Evolutionary conservation across 2,329 filamentous ascomycete genomes (phyloP), one percentile per base, ranked within the genome.

Genomic region (Aspergillus sp.): DNA sequence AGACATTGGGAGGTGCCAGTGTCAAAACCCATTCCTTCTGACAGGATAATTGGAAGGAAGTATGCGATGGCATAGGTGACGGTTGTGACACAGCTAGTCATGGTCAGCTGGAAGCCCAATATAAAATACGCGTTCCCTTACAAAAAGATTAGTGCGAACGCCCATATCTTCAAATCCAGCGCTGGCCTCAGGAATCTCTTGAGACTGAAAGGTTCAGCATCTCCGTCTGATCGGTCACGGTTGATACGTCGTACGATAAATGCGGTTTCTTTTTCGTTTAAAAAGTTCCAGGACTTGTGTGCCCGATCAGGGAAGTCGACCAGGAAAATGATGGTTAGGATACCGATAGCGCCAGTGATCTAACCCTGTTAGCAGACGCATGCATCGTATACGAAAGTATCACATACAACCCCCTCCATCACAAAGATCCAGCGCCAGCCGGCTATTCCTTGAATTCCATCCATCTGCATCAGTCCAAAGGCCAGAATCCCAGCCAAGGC

Each of bases 41-140:
- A 68, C 6, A 96, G 83, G 66, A 95, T 90, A 66, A 93, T 84
- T 12, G 90, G 90, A 4, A 93, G 75, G 68, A 93, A 93, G 72
- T 89, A 93, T 1, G 89, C 88, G 6, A 95, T 82, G 0, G 90
- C 86, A 70, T 95, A 93, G 5, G 83, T 82, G 3, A 83, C 83
- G n/a, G 89, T 90, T 1, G 90, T 91, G 2, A 84, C 84, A 73
- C 84, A 67, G 41, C 66, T 68, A 39, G 3, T 37, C 7, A 31
- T 31, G 17, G 23, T 46, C 19, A 46, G 44, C 23, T 6, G 9
- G 9, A 17, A 31, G 27, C 9, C 27, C 8, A 31, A 31, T 31
- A 31, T 9, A 2, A 31, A 31, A 31, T 9, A 4, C 14, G 21
- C 5, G 21, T 15, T 21, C 8, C 6, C 86, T 84, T 69, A 70